Percentiles rank a stretch among this genome's conserved stretches.
phyloP scores from a whole-genome alignment of 2,329 filamentous ascomycete species.

The Dothistroma septosporum region DNA sequence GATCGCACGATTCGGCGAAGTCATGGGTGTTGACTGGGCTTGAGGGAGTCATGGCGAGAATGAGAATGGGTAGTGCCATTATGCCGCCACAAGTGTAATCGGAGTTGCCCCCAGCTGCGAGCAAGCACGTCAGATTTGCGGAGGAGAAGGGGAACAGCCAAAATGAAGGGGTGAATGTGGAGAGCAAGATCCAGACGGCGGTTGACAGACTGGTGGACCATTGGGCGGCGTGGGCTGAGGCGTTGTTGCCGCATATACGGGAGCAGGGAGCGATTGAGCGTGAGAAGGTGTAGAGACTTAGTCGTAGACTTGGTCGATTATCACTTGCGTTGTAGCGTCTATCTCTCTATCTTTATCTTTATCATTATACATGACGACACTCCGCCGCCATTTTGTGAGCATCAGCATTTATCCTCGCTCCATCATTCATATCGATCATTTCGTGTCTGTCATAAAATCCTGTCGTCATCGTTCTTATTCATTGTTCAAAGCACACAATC shows the following conservation, averaged over 20 bases:
- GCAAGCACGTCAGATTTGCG: neutral
- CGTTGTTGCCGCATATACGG: neutral
- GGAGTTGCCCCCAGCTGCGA: neutral
- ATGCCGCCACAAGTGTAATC: no score
- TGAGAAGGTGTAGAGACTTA: neutral
- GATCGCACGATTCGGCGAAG: constrained; percentile 11
- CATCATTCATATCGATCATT: neutral
- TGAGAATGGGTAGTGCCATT: no score
- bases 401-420: neutral
- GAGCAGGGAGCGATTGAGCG: neutral
- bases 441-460: neutral
- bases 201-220: neutral
- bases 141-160: neutral
- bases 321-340: neutral
- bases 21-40: constrained; percentile 4
- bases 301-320: neutral
- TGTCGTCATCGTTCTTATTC: neutral
- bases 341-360: neutral
- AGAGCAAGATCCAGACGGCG: neutral
- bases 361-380: neutral
- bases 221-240: neutral
- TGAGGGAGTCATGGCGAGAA: neutral
- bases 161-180: neutral
- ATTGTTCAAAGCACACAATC: neutral
- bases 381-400: neutral